A percentile compares a stretch with the other conserved stretches of the same genome.
phyloP scores from a whole-genome alignment of 2,329 filamentous ascomycete species.

The Cladosporium sp. region DNA sequence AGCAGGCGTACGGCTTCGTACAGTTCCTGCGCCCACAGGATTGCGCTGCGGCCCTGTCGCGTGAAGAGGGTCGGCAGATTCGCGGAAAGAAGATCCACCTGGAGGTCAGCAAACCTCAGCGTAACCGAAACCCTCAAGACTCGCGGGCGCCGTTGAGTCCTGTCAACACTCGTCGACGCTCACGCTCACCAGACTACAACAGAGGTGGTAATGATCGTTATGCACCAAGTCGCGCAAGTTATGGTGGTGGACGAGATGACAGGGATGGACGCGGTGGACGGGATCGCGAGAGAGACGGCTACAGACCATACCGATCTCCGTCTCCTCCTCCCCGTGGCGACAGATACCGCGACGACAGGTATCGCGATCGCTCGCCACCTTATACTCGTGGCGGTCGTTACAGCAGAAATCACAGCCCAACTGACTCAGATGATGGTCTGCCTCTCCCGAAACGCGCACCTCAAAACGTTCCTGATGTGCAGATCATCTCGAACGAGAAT shows the following conservation, averaged over 20 bases:
- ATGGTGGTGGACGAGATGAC: conserved; percentile 50
- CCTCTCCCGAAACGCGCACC: conserved; percentile 71
- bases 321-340: conserved; percentile 33
- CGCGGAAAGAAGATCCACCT: conserved; percentile 91
- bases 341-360: conserved; percentile 27
- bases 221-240: neutral
- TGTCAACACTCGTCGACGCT: conserved; percentile 38
- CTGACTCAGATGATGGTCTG: conserved; percentile 58
- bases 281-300: conserved; percentile 52
- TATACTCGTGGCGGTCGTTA: conserved; percentile 41
- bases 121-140: conserved; percentile 31
- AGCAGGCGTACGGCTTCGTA: conserved; percentile 94
- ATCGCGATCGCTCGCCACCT: conserved; percentile 30
- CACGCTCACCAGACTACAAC: conserved; percentile 60
- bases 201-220: conserved; percentile 35
- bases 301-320: conserved; percentile 45
- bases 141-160: conserved; percentile 7
- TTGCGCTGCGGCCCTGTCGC: conserved; percentile 69
- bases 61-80: conserved; percentile 75
- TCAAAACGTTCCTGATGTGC: conserved; percentile 78
- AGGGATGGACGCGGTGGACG: conserved; percentile 25
- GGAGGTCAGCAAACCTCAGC: conserved; percentile 84
- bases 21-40: conserved; percentile 78
- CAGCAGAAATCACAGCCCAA: conserved; percentile 47
- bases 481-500: conserved; percentile 71